These are phyloP conservation scores for Colletotrichum melonis DNA, from an alignment of 2,329 filamentous ascomycete species.

Conservation along the genomic window DNA sequence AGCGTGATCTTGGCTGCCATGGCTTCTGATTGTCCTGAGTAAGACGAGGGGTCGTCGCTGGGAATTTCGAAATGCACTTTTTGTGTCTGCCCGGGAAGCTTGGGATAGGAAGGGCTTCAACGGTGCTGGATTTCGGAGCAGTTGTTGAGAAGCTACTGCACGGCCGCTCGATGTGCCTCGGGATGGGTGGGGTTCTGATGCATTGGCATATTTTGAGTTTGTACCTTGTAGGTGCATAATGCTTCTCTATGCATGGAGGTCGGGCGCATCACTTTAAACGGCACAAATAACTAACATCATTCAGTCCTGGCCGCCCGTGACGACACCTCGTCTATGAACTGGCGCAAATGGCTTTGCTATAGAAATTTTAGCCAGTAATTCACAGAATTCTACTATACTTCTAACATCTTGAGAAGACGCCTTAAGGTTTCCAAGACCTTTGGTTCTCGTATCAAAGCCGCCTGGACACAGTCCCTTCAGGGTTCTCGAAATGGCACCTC, in stretches of 20 bases:
- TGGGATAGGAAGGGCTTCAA: slow-evolving; percentile 7
- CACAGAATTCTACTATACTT: no score
- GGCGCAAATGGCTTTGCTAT: not conserved
- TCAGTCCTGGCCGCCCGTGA: not conserved
- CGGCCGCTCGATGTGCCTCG: slow-evolving; percentile 19
- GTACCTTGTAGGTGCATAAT: slow-evolving; percentile 3
- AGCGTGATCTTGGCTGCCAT: slow-evolving; percentile 50
- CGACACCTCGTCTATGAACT: not conserved
- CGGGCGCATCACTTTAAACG: not conserved
- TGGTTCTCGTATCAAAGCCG: not conserved
- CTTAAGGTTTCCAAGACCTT: not conserved
- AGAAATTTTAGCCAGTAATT: no score
- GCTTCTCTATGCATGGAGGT: not conserved
- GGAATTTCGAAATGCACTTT: not conserved
- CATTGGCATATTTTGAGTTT: not conserved
- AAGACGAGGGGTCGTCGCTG: not conserved
- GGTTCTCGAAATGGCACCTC: not conserved
- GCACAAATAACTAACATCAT: not conserved
- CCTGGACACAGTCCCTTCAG: not conserved
- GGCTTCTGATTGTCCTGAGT: slow-evolving; percentile 11
- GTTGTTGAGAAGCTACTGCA: slow-evolving; percentile 35
- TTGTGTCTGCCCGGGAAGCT: slow-evolving; percentile 3
- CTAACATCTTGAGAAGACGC: no score
- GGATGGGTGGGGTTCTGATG: not conserved
- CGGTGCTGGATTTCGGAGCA: slow-evolving; percentile 2